Conservation (phyloP, 768 basidiomycete species). For the Paxillus rubicundulus region DNA sequence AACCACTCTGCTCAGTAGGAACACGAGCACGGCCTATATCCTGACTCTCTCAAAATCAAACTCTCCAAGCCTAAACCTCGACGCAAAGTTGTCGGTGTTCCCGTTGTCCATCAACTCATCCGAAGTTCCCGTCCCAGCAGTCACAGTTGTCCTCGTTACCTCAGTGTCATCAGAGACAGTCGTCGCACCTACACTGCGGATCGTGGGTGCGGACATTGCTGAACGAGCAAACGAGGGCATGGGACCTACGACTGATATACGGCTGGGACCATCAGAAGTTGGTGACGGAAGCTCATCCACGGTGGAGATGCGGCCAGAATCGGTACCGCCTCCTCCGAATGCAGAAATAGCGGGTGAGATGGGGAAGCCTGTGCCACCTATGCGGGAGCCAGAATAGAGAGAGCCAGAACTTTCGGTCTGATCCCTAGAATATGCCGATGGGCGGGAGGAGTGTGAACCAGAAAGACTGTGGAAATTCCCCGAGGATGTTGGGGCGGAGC, state of each 20-base stretch:
- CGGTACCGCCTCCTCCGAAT: constrained; percentile 36
- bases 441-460: constrained; percentile 56
- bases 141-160: constrained; percentile 21
- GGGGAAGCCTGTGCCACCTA: constrained; percentile 19
- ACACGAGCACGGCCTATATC: neutral
- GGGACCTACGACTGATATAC: constrained; percentile 29
- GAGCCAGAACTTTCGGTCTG: constrained; percentile 37
- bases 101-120: constrained; percentile 8
- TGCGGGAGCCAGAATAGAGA: constrained; percentile 46
- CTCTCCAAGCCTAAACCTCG: constrained; percentile 12
- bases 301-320: constrained; percentile 20
- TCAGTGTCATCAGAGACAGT: constrained; percentile 33
- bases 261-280: constrained; percentile 15
- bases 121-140: constrained; percentile 13
- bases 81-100: constrained; percentile 7
- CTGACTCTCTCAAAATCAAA: constrained; percentile 24
- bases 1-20: neutral
- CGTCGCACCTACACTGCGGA: constrained; percentile 31
- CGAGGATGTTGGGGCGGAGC: constrained; percentile 51
- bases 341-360: constrained; percentile 52
- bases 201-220: constrained; percentile 24
- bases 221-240: constrained; percentile 34
- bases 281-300: constrained; percentile 20
- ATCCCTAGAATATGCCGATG: constrained; percentile 44
- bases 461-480: constrained; percentile 41